Conservation (phyloP, 306 rosid species). For the Pachyrhizus erosus region DNA sequence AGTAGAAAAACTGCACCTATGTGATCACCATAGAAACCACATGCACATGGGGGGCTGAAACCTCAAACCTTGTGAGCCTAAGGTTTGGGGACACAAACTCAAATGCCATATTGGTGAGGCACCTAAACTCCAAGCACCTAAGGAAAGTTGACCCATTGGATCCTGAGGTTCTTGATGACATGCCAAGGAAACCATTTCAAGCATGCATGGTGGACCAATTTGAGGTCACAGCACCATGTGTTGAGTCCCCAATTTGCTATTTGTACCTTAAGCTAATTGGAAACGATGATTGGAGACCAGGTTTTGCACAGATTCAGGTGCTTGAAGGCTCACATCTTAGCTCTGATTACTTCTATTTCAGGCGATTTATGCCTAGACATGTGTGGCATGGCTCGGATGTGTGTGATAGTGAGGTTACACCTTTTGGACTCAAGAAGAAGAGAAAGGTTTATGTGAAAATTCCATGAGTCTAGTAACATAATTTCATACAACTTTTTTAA, state of each 20-base stretch:
- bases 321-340: slow-evolving; percentile 55
- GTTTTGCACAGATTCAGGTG: slow-evolving; percentile 62
- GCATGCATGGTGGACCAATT: slow-evolving; percentile 80
- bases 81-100: slow-evolving; percentile 83
- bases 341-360: slow-evolving; percentile 68
- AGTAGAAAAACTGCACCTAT: slow-evolving; percentile 71
- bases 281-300: slow-evolving; percentile 83
- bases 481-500: neutral
- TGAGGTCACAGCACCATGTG: slow-evolving; percentile 65
- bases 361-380: slow-evolving; percentile 65
- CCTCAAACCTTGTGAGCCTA: slow-evolving; percentile 67
- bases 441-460: slow-evolving; percentile 50
- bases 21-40: slow-evolving; percentile 70
- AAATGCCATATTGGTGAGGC: slow-evolving; percentile 64
- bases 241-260: slow-evolving; percentile 69
- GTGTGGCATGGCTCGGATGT: slow-evolving; percentile 84
- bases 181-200: slow-evolving; percentile 78
- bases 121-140: slow-evolving; percentile 64
- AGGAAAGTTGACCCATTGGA: slow-evolving; percentile 66
- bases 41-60: slow-evolving; percentile 82
- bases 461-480: slow-evolving; percentile 25
- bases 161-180: slow-evolving; percentile 64
- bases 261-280: slow-evolving; percentile 73
- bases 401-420: slow-evolving; percentile 71
- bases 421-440: slow-evolving; percentile 68